These are phyloP conservation scores for Letharia lupina DNA, from an alignment of 495 filamentous ascomycete species.

Conservation along the genomic window DNA sequence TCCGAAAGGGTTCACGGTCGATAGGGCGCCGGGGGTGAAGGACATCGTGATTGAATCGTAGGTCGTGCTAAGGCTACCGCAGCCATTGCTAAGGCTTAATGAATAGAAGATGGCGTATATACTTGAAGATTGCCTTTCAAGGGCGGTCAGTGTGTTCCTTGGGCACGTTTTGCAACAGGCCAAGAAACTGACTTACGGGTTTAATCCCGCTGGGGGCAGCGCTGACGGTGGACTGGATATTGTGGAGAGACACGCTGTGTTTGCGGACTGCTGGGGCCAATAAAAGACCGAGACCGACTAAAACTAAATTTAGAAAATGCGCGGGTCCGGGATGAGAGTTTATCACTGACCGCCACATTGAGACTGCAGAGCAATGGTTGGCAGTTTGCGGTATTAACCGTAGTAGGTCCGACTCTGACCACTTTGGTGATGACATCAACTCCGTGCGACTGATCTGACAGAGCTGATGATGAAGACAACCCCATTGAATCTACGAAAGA, in stretches of 20 bases:
- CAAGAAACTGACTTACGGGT: background rate
- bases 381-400: background rate
- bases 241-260: background rate
- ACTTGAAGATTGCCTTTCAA: background rate
- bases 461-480: background rate
- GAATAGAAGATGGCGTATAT: constrained; percentile 5
- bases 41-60: background rate
- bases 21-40: constrained; percentile 1
- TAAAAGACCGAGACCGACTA: constrained; percentile 3
- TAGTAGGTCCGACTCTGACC: background rate
- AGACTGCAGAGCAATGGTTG: background rate
- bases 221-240: background rate
- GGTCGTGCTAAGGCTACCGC: background rate
- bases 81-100: background rate
- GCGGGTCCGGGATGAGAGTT: background rate
- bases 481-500: background rate
- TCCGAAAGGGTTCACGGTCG: background rate
- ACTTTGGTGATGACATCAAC: background rate
- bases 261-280: constrained; percentile 3
- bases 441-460: background rate
- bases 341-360: background rate
- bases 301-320: background rate
- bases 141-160: background rate
- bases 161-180: background rate
- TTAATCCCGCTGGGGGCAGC: background rate